These are phyloP conservation scores for Colletotrichum musae DNA, from an alignment of 2,329 filamentous ascomycete species.

Conservation along the genomic window DNA sequence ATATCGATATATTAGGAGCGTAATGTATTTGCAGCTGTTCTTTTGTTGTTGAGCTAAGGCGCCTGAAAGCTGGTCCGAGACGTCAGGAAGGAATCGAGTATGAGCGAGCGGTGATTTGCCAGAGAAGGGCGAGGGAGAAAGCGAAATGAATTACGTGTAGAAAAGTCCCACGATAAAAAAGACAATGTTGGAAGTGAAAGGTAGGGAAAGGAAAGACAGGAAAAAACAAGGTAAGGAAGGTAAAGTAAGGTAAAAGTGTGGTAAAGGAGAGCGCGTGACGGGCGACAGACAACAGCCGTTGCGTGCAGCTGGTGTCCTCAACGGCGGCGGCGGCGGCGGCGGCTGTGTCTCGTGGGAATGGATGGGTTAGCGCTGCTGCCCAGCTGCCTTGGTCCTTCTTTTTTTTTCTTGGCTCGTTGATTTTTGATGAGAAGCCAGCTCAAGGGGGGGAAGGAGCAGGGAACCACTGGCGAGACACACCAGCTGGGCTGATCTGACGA, in stretches of 20 bases:
- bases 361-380: constrained; percentile 31
- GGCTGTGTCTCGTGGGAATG: constrained; percentile 38
- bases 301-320: constrained; percentile 31
- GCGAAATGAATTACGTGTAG: neutral
- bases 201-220: constrained; percentile 7
- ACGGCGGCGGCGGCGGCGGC: constrained; percentile 39
- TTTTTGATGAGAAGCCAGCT: constrained; percentile 11
- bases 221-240: neutral
- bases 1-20: constrained; percentile 30
- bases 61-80: too few relatives aligned
- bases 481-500: too few relatives aligned
- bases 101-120: neutral
- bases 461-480: constrained; percentile 2
- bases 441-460: constrained; percentile 2
- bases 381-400: constrained; percentile 21
- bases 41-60: too few relatives aligned
- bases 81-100: neutral
- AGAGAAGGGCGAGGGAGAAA: constrained; percentile 12
- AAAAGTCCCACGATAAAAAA: constrained; percentile 12
- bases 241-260: constrained; percentile 14
- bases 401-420: constrained; percentile 13
- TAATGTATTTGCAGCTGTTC: too few relatives aligned
- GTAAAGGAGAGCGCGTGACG: constrained; percentile 33
- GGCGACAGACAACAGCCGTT: constrained; percentile 29
- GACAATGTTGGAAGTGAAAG: neutral